Percentiles rank a stretch among this genome's conserved stretches.
phyloP scores from a whole-genome alignment of 225 moss, liverwort and hornwort species.

The Sphagnum contortum region DNA sequence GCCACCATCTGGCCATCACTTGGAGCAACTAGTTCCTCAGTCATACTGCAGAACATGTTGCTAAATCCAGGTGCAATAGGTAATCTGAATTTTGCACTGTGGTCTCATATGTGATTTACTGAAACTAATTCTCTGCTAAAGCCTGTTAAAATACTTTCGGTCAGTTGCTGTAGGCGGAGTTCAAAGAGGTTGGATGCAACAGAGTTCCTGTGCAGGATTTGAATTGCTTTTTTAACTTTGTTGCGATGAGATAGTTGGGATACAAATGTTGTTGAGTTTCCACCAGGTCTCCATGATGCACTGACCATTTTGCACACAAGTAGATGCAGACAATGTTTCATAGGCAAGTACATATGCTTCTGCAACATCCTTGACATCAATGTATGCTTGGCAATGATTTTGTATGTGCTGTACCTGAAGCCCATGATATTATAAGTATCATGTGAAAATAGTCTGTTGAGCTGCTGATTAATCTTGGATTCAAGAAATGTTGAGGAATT shows the following conservation, averaged over 20 bases:
- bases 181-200: neutral
- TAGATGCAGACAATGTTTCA: conserved; percentile 16
- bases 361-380: conserved; percentile 37
- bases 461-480: no score
- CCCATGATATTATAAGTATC: neutral
- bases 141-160: neutral
- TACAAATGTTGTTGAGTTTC: conserved; percentile 16
- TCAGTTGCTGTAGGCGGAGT: neutral
- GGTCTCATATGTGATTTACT: no score
- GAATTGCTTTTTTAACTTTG: conserved; percentile 14
- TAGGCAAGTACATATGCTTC: conserved; percentile 40
- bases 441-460: no score
- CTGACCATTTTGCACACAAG: conserved; percentile 36
- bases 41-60: no score
- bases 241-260: conserved; percentile 25
- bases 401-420: conserved; percentile 21
- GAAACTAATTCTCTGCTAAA: no score
- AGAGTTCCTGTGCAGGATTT: neutral
- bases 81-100: no score
- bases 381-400: conserved; percentile 36
- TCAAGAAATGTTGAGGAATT: no score
- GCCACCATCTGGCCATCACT: no score
- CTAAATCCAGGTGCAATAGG: no score
- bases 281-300: conserved; percentile 25
- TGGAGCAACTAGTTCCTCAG: no score